Evolutionary conservation across 1,284 basidiomycete genomes (phyloP).

Genomic region (Pterulicium gracile): DNA sequence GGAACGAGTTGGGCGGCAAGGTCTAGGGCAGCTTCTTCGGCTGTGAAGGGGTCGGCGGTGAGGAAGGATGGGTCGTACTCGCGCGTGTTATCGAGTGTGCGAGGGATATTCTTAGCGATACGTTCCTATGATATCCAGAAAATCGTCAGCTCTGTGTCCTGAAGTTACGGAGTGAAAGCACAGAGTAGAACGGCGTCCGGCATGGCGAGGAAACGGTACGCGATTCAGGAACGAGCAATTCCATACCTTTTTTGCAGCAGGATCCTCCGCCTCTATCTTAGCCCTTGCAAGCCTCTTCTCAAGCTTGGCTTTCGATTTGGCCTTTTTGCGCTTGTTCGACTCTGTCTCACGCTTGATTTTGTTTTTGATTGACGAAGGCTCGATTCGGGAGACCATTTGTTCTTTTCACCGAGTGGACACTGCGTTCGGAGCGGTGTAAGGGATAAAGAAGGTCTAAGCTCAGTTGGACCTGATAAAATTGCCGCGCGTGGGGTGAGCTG

Average conservation of each 20-base stretch:
- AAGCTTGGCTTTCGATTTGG: slow-evolving; percentile 76
- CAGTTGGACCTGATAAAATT: no score
- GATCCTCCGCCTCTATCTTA: slow-evolving; percentile 64
- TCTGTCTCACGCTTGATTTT: slow-evolving; percentile 78
- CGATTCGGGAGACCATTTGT: slow-evolving; percentile 41
- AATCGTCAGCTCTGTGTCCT: no score
- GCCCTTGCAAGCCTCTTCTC: slow-evolving; percentile 66
- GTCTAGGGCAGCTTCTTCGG: slow-evolving; percentile 16
- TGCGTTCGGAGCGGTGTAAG: no score
- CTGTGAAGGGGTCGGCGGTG: slow-evolving; percentile 51
- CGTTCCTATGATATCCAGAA: no score
- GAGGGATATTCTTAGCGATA: slow-evolving; percentile 75
- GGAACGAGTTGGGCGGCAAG: background rate
- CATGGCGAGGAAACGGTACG: background rate
- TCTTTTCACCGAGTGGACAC: no score
- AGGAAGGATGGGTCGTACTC: slow-evolving; percentile 83
- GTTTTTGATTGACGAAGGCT: slow-evolving; percentile 68
- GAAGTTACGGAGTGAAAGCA: no score
- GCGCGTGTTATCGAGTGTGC: slow-evolving; percentile 89
- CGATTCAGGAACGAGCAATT: slow-evolving; percentile 1
- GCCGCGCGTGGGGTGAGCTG: no score
- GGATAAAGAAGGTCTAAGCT: no score
- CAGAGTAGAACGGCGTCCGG: background rate
- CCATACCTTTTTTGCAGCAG: slow-evolving; percentile 59
- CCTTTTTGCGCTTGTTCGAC: slow-evolving; percentile 64